Base-by-base conservation (phyloP, 345 rosid species). In the Isatis tinctoria region DNA sequence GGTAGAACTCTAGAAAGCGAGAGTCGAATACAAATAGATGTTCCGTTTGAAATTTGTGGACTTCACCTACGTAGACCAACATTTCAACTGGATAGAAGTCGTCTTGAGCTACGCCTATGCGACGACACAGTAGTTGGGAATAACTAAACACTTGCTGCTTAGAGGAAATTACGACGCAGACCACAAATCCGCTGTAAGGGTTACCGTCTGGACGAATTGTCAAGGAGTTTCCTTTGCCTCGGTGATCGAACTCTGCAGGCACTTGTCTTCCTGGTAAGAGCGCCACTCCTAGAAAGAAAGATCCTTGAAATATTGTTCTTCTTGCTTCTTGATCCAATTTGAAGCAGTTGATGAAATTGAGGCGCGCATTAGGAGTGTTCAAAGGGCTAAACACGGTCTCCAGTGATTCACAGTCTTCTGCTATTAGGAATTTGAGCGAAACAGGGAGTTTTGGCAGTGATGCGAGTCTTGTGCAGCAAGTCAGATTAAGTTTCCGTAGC, bases 391-490 rank as follows among this genome's bases (percentile, higher is more conserved):
- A 10, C 5, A 71, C 10, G 3, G 10, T 60, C 60, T 48, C 32
- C 0, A 71, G 3, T 71, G 75, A 60, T 8, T 71, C 60, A 71
- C 60, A 60, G 0, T 60, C 20, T 0, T 26, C 3, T 6, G 43
- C 69, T 0, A 0, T 0, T 9, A 51, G 16, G 1, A 0, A 0
- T 0, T 0, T 1, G 2, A 72, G 33, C 0, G 41, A 62, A 37
- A 4, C 0, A 37, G 69, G 76, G 24, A 72, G 76, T 33, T 72
- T 20, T 8, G 76, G 76, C n/a, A 72, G 18, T 27, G 76, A 37
- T 62, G 8, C 11, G 1, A 72, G 76, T 27, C 24, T 51, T 18
- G 0, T 61, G 53, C 69, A 72, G 24, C 53, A 8, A 27, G 5
- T 2, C 49, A 72, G 12, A 27, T 11, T 0, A 8, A 72, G 43